These are phyloP conservation scores for Tylopilus felleus DNA, from an alignment of 768 basidiomycete genomes.

Conservation along the genomic window DNA sequence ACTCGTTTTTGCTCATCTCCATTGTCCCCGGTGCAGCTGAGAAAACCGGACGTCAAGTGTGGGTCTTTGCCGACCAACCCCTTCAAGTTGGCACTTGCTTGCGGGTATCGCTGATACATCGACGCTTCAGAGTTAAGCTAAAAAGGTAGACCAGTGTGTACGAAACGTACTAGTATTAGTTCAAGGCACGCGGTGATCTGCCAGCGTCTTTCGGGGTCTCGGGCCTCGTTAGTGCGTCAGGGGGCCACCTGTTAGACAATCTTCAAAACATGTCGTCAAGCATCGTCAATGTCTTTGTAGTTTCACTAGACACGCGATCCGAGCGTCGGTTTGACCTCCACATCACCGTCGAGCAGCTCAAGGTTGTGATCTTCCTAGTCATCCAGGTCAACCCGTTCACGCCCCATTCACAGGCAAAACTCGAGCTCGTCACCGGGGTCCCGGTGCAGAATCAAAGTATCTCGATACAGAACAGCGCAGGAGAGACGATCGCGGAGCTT, in stretches of 20 bases:
- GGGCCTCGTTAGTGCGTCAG: not conserved
- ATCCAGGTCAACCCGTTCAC: not conserved
- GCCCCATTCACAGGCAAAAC: slow-evolving; percentile 52
- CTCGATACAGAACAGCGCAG: slow-evolving; percentile 56
- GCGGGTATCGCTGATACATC: too few species aligned
- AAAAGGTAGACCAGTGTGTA: too few species aligned
- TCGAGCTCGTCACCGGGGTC: slow-evolving; percentile 92
- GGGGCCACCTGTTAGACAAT: not conserved
- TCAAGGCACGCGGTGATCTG: too few species aligned
- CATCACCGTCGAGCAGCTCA: slow-evolving; percentile 73
- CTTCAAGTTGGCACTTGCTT: too few species aligned
- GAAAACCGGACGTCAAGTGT: too few species aligned
- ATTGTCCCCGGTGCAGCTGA: too few species aligned
- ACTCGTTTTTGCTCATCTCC: too few species aligned
- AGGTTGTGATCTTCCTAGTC: slow-evolving; percentile 46
- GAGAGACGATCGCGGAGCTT: slow-evolving; percentile 49
- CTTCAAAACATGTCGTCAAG: slow-evolving; percentile 37
- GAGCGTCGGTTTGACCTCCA: slow-evolving; percentile 82
- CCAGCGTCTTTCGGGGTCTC: not conserved
- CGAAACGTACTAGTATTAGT: too few species aligned
- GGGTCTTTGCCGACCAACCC: too few species aligned
- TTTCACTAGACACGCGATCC: slow-evolving; percentile 85
- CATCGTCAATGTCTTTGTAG: slow-evolving; percentile 68
- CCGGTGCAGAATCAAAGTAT: slow-evolving; percentile 70
- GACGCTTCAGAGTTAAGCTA: too few species aligned